Percentiles rank a stretch among this genome's conserved stretches.
phyloP scores from a whole-genome alignment of 257 asterid genomes.

The Oldenlandia corymbosa region DNA sequence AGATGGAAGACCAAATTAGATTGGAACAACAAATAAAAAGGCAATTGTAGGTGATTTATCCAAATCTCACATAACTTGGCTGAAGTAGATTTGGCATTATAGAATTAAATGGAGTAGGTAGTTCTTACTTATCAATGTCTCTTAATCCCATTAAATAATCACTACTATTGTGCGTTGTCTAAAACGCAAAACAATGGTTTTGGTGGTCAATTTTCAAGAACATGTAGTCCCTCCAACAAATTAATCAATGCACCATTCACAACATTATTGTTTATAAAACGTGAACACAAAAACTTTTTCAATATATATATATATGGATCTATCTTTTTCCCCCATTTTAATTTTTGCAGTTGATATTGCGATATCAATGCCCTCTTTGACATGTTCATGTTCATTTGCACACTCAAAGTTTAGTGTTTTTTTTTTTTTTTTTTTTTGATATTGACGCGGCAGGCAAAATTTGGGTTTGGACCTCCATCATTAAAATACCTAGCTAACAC shows the following conservation, averaged over 20 bases:
- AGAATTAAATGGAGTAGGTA: constrained; percentile 3
- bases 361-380: no score
- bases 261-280: not conserved
- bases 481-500: not conserved
- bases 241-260: constrained; percentile 4
- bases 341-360: no score
- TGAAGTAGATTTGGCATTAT: no score
- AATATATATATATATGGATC: no score
- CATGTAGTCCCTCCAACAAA: not conserved
- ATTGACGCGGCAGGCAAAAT: not conserved
- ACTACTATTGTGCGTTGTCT: not conserved
- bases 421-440: not conserved
- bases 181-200: not conserved
- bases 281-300: not conserved
- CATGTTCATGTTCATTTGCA: no score
- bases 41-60: no score
- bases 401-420: no score
- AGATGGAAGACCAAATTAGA: no score
- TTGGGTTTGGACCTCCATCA: not conserved
- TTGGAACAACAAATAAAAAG: no score
- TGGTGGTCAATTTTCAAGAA: not conserved
- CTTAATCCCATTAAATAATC: not conserved
- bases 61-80: no score
- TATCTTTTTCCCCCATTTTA: no score
- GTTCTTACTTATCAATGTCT: not conserved